A percentile compares a stretch with the other conserved stretches of the same genome.
Conservation (phyloP, 257 asterid genomes). For the Fraxinus anomala region DNA sequence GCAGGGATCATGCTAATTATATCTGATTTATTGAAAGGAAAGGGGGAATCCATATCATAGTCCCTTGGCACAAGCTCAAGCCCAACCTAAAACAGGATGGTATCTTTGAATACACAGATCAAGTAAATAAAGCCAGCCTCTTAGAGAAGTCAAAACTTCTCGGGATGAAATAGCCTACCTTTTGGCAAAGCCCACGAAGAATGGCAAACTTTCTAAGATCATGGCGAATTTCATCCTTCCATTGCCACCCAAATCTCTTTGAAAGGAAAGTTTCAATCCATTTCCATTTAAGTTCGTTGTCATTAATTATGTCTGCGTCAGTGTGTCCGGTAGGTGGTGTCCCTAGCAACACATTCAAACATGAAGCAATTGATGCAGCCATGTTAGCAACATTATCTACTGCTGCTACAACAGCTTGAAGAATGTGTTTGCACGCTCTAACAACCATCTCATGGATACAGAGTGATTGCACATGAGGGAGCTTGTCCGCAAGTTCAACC, state of each 20-base stretch:
- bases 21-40: slow-evolving; percentile 68
- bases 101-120: not conserved
- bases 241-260: slow-evolving; percentile 63
- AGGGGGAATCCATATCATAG: slow-evolving; percentile 72
- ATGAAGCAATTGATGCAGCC: slow-evolving; percentile 64
- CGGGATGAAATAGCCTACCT: slow-evolving; percentile 40
- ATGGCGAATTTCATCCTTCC: slow-evolving; percentile 50
- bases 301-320: slow-evolving; percentile 40
- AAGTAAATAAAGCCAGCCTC: slow-evolving; percentile 7
- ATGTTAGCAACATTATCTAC: slow-evolving; percentile 53
- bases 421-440: slow-evolving; percentile 76
- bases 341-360: slow-evolving; percentile 70
- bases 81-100: slow-evolving; percentile 56
- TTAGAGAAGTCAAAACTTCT: slow-evolving; percentile 7
- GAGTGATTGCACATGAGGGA: slow-evolving; percentile 82
- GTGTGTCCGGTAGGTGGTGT: slow-evolving; percentile 44
- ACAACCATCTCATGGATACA: slow-evolving; percentile 84
- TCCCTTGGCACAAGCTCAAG: slow-evolving; percentile 80
- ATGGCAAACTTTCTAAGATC: slow-evolving; percentile 66
- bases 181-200: slow-evolving; percentile 85
- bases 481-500: slow-evolving; percentile 86
- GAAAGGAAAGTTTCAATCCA: slow-evolving; percentile 66
- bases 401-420: slow-evolving; percentile 68
- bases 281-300: slow-evolving; percentile 62
- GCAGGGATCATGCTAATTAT: slow-evolving; percentile 74